Percentiles rank a stretch among this genome's conserved stretches.
Conservation (phyloP, 176 grass and related monocot species). For the barley (Hordeum vulgare) region MorexV3_pseudomolecules_assembly NC_058521.1:465563396-465563895, state of each 20-base stretch:
- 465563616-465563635: constrained; percentile 12
- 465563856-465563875: not conserved
- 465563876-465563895: not conserved
- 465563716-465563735: no score
- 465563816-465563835: not conserved
- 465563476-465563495: not conserved
- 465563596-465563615: not conserved
- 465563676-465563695: not conserved
- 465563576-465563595: not conserved
- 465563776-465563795: no score
- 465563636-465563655: not conserved
- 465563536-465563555: constrained; percentile 9
- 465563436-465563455: constrained; percentile 20
- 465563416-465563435: constrained; percentile 88
- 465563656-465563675: not conserved
- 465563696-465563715: no score
- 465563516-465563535: not conserved
- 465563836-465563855: not conserved
- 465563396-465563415: constrained; percentile 68
- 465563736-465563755: no score
- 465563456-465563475: constrained; percentile 33
- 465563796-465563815: not conserved
- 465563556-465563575: constrained; percentile 28
- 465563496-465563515: not conserved
- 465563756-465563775: no score